Conservation (phyloP, 2,329 filamentous ascomycete species). For the Leptodontidium sp. region DNA sequence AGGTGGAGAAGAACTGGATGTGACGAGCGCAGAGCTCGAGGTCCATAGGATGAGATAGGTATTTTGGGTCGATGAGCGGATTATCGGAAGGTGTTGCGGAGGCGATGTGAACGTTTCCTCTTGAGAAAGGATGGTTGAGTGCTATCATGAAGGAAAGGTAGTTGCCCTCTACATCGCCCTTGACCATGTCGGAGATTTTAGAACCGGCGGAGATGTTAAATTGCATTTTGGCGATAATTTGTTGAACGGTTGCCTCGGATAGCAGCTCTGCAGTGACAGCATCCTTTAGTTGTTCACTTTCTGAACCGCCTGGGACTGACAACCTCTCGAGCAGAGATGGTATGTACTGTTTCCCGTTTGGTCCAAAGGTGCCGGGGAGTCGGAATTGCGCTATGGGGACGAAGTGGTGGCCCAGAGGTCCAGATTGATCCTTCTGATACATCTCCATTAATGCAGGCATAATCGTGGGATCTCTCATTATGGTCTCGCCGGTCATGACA, state of each 20-base stretch:
- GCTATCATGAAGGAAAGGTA: conserved; percentile 42
- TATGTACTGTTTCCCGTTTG: conserved; percentile 15
- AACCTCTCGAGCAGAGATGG: conserved; percentile 22
- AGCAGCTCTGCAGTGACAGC: conserved; percentile 25
- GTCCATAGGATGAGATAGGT: conserved; percentile 54
- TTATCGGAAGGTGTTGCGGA: conserved; percentile 48
- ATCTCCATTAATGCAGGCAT: conserved; percentile 29
- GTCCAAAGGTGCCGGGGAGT: conserved; percentile 18
- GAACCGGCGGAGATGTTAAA: conserved; percentile 29
- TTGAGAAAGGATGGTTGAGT: conserved; percentile 52
- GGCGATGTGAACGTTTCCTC: conserved; percentile 52
- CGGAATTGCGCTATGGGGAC: conserved; percentile 34
- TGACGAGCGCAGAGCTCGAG: conserved; percentile 45
- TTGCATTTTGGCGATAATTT: conserved; percentile 32
- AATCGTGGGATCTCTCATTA: conserved; percentile 44
- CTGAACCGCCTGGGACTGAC: conserved; percentile 2
- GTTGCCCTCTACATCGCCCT: conserved; percentile 30
- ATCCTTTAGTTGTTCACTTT: conserved; percentile 20
- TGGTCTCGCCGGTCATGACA: conserved; percentile 47
- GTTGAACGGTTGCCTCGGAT: conserved; percentile 28
- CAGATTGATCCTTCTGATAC: conserved; percentile 29
- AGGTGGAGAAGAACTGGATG: conserved; percentile 25
- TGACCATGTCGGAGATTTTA: conserved; percentile 27
- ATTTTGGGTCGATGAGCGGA: conserved; percentile 53
- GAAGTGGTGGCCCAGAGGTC: conserved; percentile 27